phyloP scores from a whole-genome alignment of 2,329 filamentous ascomycete genomes.

The Amylocarpus encephaloides region DNA sequence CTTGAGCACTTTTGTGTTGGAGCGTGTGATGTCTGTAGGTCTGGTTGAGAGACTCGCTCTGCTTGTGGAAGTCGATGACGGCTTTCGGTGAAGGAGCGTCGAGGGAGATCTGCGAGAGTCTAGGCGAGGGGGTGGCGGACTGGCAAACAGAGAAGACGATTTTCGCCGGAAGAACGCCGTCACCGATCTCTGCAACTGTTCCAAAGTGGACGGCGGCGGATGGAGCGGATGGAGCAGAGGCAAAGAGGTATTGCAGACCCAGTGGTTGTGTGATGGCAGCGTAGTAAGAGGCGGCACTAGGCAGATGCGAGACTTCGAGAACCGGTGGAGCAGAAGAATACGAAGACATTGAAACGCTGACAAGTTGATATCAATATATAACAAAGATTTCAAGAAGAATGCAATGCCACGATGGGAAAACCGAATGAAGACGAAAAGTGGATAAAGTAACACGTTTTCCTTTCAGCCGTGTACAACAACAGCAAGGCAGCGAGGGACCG shows the following conservation, averaged over 20 bases:
- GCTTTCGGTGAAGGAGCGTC: conserved; percentile 58
- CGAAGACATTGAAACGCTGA: not conserved
- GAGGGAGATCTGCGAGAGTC: conserved; percentile 49
- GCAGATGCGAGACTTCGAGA: conserved; percentile 66
- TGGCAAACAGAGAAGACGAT: conserved; percentile 40
- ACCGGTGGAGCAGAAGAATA: conserved; percentile 33
- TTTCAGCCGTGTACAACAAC: conserved; percentile 1
- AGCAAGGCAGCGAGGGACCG: too few species aligned
- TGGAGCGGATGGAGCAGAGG: conserved; percentile 19
- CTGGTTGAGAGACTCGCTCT: conserved; percentile 29
- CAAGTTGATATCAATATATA: not conserved
- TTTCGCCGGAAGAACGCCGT: conserved; percentile 4
- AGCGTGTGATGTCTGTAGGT: conserved; percentile 4
- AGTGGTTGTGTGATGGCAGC: conserved; percentile 71
- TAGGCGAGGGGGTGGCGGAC: conserved; percentile 37
- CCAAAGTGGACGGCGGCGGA: conserved; percentile 30
- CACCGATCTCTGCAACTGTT: conserved; percentile 34
- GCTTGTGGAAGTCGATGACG: conserved; percentile 65
- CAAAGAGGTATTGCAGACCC: conserved; percentile 61
- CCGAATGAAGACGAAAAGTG: too few species aligned
- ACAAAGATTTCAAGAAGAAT: not conserved
- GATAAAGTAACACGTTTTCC: not conserved
- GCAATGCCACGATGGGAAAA: conserved; percentile 1
- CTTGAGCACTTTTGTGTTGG: conserved; percentile 9
- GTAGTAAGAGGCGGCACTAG: conserved; percentile 78